Base-by-base conservation (phyloP, 2,329 filamentous ascomycete genomes). In the Lecanicillium sp. region DNA sequence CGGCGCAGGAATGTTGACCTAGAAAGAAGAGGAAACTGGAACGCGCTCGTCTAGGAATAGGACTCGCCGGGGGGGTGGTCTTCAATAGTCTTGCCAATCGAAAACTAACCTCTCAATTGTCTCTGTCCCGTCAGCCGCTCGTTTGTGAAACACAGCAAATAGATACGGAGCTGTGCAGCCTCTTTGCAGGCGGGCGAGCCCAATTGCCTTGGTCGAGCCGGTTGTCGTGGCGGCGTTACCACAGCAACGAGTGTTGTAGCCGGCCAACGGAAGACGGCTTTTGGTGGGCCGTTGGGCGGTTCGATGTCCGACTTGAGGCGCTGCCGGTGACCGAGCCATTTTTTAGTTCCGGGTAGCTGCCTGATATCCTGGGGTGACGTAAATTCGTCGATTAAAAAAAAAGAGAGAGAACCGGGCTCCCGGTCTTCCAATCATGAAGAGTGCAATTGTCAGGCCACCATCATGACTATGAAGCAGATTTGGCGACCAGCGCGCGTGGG, bases 171-270 rank as follows among this genome's bases (percentile, higher is more conserved):
- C n/a, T n/a, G n/a, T n/a, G n/a, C n/a, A n/a, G n/a, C n/a, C n/a
- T n/a, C n/a, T n/a, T n/a, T n/a, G n/a, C n/a, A n/a, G n/a, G n/a
- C n/a, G n/a, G n/a, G n/a, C n/a, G n/a, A n/a, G n/a, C n/a, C n/a
- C n/a, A n/a, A n/a, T n/a, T 32, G 35, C 36, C 36, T 30, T 47
- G 44, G 21, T 33, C 26, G 9, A 10, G 44, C 12, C n/a, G 36
- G 36, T 47, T 47, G 44, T 47, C 32, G 27, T 40, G 36, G 35
- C 15, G 44, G 27, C 44, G 44, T 47, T 38, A 15, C 27, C 44
- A 47, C 35, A 29, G 44, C 29, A 47, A 47, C 44, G 21, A n/a
- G 6, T 20, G 17, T 15, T 2, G 19, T 5, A 39, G 20, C 37
- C 37, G n/a, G 27, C 40, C 38, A 19, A 30, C 17, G 8, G 17